Evolutionary conservation across 2,329 filamentous ascomycete species (phyloP).

Genomic region (Penicillium olsonii): DNA sequence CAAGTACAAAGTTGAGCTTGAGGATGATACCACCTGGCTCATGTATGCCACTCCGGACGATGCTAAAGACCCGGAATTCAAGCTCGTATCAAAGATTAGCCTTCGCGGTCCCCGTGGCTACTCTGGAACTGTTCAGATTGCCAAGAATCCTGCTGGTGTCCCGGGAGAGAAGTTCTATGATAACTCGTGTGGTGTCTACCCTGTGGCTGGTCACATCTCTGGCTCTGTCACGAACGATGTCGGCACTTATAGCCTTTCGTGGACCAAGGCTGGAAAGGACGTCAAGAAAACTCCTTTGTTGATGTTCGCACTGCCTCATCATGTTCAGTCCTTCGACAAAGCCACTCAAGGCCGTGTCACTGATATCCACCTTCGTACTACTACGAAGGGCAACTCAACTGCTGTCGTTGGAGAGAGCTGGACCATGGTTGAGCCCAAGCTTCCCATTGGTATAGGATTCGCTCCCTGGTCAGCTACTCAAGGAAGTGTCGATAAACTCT

Average conservation of each 20-base stretch:
- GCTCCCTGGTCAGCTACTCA: constrained; percentile 68
- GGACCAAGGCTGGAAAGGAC: constrained; percentile 67
- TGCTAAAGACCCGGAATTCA: constrained; percentile 65
- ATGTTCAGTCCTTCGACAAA: constrained; percentile 71
- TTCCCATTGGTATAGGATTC: constrained; percentile 76
- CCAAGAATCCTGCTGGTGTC: constrained; percentile 66
- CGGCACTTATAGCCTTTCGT: constrained; percentile 74
- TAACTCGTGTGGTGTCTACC: constrained; percentile 72
- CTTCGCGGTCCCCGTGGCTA: constrained; percentile 69
- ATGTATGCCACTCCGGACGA: constrained; percentile 69
- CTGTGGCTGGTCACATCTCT: constrained; percentile 63
- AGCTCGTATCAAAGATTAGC: constrained; percentile 65
- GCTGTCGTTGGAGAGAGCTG: constrained; percentile 72
- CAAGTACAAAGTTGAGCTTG: constrained; percentile 74
- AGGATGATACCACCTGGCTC: constrained; percentile 75
- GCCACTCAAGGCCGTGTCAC: constrained; percentile 53
- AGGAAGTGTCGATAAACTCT: constrained; percentile 42
- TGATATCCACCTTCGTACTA: constrained; percentile 68
- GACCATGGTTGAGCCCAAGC: constrained; percentile 72
- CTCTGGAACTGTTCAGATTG: constrained; percentile 77
- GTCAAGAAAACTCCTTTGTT: constrained; percentile 60
- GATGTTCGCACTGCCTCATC: constrained; percentile 89
- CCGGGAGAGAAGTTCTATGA: constrained; percentile 72
- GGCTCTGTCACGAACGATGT: constrained; percentile 58
- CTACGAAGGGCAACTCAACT: constrained; percentile 79